Percentiles rank a stretch among this genome's conserved stretches.
Evolutionary conservation across 192 early-diverging fungal species (phyloP).

Genomic region (Gamsiella multidivaricata): DNA sequence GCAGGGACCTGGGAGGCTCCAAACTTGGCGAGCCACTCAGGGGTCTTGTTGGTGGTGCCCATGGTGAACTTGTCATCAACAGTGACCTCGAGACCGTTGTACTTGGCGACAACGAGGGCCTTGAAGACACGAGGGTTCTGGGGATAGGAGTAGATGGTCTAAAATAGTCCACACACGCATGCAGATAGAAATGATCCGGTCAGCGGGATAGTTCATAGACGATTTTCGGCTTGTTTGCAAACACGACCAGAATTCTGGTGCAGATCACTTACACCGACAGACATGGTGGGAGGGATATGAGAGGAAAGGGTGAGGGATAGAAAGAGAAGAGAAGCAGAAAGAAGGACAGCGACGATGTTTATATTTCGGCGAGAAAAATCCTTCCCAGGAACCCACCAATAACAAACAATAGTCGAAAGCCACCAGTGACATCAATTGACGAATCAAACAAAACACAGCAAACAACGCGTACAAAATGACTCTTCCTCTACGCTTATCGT

Average conservation of each 20-base stretch:
- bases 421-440: constrained; percentile 3
- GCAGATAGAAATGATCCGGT: too few relatives aligned
- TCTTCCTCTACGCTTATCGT: too few relatives aligned
- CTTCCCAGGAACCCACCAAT: too few relatives aligned
- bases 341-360: constrained; percentile 12
- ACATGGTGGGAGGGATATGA: constrained; percentile 27
- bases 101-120: constrained; percentile 76
- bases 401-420: constrained; percentile 1
- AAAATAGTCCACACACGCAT: not conserved
- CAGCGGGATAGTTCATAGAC: too few relatives aligned
- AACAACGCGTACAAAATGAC: not conserved
- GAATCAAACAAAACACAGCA: too few relatives aligned
- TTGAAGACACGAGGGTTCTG: constrained; percentile 78
- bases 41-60: constrained; percentile 78
- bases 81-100: constrained; percentile 80
- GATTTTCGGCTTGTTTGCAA: too few relatives aligned
- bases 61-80: constrained; percentile 70
- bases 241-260: too few relatives aligned
- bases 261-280: constrained; percentile 44
- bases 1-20: constrained; percentile 90
- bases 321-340: constrained; percentile 8
- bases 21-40: constrained; percentile 92
- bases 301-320: not conserved
- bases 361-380: too few relatives aligned
- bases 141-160: constrained; percentile 72